These are phyloP conservation scores for Pichia sp. DNA, from an alignment of 1,139 yeast genomes.

Conservation along the genomic window DNA sequence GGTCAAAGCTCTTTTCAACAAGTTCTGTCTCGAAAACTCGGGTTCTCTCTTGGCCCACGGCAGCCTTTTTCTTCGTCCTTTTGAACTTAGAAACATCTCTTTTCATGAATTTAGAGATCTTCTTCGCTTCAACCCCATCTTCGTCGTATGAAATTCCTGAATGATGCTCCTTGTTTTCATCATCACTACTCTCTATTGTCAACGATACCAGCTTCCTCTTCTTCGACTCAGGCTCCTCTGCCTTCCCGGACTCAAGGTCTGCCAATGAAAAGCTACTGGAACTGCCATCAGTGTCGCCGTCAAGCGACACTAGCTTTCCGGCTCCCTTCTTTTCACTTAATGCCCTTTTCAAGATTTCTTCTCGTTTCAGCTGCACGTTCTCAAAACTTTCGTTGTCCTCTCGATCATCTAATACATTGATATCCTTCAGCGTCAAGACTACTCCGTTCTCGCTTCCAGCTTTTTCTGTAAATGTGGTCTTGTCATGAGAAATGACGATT, in stretches of 20 bases:
- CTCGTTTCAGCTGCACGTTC: slow-evolving; percentile 40
- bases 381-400: slow-evolving; percentile 33
- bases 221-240: background rate
- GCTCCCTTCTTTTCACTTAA: slow-evolving; percentile 22
- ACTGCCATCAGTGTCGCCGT: background rate
- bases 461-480: background rate
- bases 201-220: slow-evolving; percentile 27
- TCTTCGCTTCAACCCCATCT: slow-evolving; percentile 26
- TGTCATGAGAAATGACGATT: background rate
- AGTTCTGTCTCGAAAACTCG: slow-evolving; percentile 26
- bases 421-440: slow-evolving; percentile 64
- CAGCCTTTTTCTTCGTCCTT: slow-evolving; percentile 22
- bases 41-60: slow-evolving; percentile 10
- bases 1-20: slow-evolving; percentile 23
- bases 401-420: slow-evolving; percentile 21
- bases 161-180: slow-evolving; percentile 26
- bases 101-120: slow-evolving; percentile 26
- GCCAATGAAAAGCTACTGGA: background rate
- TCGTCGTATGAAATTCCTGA: slow-evolving; percentile 29
- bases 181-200: slow-evolving; percentile 33
- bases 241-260: background rate
- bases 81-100: slow-evolving; percentile 27
- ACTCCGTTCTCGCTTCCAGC: slow-evolving; percentile 26
- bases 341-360: slow-evolving; percentile 32
- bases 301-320: slow-evolving; percentile 13